Base-by-base conservation (phyloP, 106 monocot species). In the Dendrobium officinale region DNA sequence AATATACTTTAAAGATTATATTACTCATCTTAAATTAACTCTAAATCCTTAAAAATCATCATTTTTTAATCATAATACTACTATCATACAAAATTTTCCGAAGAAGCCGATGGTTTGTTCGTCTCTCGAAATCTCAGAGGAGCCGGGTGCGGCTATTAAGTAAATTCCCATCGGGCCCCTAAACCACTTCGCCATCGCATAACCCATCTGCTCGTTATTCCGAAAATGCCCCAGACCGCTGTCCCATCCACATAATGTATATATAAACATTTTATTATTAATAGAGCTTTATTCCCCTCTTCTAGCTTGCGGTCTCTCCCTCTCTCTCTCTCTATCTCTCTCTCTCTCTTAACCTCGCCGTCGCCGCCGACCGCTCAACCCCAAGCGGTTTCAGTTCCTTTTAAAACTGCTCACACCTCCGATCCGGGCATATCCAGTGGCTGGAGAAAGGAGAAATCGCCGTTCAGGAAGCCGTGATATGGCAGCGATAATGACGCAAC, bases 191-290 rank as follows among this genome's bases (percentile, higher is more conserved):
- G 61, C n/a, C 22, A 6, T 9, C 19, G n/a, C 4, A 61, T 61
- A 22, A 8, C 55, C 55, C 55, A 3, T 17, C 19, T 11, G 15
- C 4, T 1, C n/a, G n/a, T n/a, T 22, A 61, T 61, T 61, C 20
- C 61, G 61, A 61, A 61, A 61, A n/a, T 61, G 22, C 61, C 61
- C 61, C 4, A 5, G 4, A 4, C 22, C n/a, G 22, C 8, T n/a
- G 3, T 18, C 58, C 20, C 20, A 9, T 54, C 58, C 58, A 18
- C 58, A 16, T 0, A 58, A 58, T 6, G 6, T 61, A 10, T 61
- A 61, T 61, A 61, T 61, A 61, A 61, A 22, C 61, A 61, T 61
- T 61, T 61, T 61, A 61, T 61, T 61, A 61, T n/a, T 61, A 61
- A n/a, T 22, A 61, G 61, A 61, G 4, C 18, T 74, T 11, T 73